These are phyloP conservation scores for Diospyros lotus DNA, from an alignment of 148 eudicot genomes.

Conservation along the genomic window DNA sequence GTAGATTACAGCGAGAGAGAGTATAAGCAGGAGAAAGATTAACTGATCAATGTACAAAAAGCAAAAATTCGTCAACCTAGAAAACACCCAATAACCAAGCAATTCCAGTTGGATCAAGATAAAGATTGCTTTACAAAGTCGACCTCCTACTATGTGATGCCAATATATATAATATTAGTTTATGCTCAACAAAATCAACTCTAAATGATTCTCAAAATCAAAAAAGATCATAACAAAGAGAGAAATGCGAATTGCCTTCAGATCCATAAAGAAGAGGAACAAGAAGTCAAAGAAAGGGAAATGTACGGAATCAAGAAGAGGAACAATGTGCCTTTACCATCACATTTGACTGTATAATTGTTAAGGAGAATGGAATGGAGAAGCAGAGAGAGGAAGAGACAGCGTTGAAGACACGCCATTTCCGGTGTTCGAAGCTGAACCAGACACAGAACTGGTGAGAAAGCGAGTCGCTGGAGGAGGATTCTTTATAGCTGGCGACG, in stretches of 20 bases:
- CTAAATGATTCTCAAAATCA: neutral
- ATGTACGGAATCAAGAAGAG: neutral
- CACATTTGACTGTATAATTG: slow-evolving; percentile 21
- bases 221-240: neutral
- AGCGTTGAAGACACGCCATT: slow-evolving; percentile 24
- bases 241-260: neutral
- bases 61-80: neutral
- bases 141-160: no score
- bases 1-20: neutral
- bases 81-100: neutral
- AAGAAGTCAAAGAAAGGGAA: neutral
- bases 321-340: slow-evolving; percentile 18
- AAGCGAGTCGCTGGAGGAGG: neutral
- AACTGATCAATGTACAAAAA: neutral
- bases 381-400: slow-evolving; percentile 24
- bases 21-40: neutral
- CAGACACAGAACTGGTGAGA: neutral
- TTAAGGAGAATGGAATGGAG: slow-evolving; percentile 22
- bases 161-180: no score
- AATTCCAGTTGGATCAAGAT: neutral
- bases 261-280: neutral
- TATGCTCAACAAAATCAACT: no score
- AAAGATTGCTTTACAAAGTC: neutral
- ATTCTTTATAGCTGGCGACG: neutral
- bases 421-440: neutral